Conservation (phyloP, 129 eudicot species). For the Escallonia herrerae region DNA sequence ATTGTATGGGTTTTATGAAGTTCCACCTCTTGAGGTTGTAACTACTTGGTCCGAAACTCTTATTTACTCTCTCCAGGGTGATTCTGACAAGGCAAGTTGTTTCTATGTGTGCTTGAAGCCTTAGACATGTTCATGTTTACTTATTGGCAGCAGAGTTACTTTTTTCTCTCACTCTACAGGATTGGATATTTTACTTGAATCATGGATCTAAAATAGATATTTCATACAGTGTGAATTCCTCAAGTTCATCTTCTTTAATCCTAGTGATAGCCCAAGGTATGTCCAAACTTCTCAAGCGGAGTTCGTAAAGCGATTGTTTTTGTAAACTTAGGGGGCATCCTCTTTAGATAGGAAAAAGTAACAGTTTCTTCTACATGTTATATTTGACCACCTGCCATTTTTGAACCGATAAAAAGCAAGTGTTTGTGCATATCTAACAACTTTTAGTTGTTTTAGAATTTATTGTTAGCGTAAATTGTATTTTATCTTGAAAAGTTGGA, state of each 20-base stretch:
- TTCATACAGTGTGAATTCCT: conserved; percentile 18
- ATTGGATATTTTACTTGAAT: conserved; percentile 18
- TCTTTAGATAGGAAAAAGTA: no score
- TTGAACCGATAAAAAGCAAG: no score
- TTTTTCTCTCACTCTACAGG: conserved; percentile 7
- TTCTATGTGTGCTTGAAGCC: neutral
- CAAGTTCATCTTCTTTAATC: conserved; percentile 12
- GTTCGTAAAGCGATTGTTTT: no score
- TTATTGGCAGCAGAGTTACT: neutral
- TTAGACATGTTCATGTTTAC: neutral
- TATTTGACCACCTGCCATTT: no score
- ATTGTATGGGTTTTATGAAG: conserved; percentile 22
- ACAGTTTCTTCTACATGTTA: no score
- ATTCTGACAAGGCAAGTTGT: conserved; percentile 13
- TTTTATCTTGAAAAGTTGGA: no score
- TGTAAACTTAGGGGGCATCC: no score
- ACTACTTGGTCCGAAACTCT: conserved; percentile 17
- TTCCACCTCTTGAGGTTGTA: conserved; percentile 19
- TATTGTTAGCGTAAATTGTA: no score
- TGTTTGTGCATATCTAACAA: no score
- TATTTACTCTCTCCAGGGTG: conserved; percentile 1
- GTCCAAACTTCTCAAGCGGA: neutral
- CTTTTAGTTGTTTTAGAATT: no score
- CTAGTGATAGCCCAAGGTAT: conserved; percentile 28
- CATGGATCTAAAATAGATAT: conserved; percentile 18